These are phyloP conservation scores for Citrus maxima DNA, from an alignment of 345 rosid species.

Conservation along the genomic window DNA sequence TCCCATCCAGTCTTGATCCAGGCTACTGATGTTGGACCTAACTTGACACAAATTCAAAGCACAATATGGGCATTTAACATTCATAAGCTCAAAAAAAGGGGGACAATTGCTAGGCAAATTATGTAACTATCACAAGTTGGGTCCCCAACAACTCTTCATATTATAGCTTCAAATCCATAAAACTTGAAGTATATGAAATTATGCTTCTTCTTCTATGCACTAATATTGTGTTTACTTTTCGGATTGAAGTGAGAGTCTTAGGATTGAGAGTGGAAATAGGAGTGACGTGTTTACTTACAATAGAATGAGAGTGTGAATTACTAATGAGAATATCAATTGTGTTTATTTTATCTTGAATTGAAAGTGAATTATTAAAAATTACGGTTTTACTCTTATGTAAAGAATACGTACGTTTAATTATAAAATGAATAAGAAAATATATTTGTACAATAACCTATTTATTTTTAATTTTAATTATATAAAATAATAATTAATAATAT, in stretches of 20 bases:
- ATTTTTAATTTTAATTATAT: no score
- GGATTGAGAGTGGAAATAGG: rapidly evolving
- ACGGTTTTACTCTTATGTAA: no score
- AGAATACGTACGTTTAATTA: no score
- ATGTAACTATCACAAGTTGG: constrained; percentile 3
- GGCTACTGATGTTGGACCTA: constrained; percentile 7
- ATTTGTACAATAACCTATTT: no score
- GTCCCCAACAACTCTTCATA: neutral
- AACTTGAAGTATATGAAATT: no score
- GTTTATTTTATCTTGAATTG: no score
- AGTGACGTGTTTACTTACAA: rapidly evolving
- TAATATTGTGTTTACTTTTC: no score
- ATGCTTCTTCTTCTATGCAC: neutral
- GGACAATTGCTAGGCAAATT: neutral
- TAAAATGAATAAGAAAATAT: no score
- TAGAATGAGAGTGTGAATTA: rapidly evolving
- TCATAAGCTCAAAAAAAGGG: neutral
- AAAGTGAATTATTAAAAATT: no score
- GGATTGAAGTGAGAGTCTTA: rapidly evolving
- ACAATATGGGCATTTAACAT: constrained; percentile 4
- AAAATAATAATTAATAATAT: no score
- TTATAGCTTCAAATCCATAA: neutral
- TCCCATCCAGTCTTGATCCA: constrained; percentile 1
- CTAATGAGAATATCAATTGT: rapidly evolving
- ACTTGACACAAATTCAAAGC: neutral